phyloP scores from a whole-genome alignment of 2,329 filamentous ascomycete species.

The Scedosporium dehoogii region DNA sequence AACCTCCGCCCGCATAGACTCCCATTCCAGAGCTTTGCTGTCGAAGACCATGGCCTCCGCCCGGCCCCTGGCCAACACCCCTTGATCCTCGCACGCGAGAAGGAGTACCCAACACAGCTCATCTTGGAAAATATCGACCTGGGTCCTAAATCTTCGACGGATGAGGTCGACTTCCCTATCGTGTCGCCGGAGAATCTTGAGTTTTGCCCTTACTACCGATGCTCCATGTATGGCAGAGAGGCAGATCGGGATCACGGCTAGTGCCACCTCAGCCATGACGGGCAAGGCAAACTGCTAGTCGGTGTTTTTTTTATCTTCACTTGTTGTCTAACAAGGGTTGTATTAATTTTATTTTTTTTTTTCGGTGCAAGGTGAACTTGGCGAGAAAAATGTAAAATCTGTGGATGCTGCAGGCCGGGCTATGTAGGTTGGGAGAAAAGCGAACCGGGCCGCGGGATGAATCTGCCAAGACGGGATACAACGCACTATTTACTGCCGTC shows the following conservation, averaged over 20 bases:
- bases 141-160: background rate
- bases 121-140: background rate
- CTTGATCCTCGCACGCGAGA: background rate
- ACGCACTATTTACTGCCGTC: too few species aligned
- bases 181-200: background rate
- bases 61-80: background rate
- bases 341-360: too few species aligned
- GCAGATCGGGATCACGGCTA: background rate
- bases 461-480: too few species aligned
- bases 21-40: background rate
- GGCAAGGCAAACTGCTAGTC: too few species aligned
- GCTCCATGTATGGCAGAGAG: background rate
- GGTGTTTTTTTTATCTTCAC: too few species aligned
- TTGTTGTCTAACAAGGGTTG: too few species aligned
- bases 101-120: background rate
- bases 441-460: too few species aligned
- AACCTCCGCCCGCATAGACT: background rate
- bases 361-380: too few species aligned
- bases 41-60: background rate
- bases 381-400: too few species aligned
- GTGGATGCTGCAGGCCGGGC: too few species aligned
- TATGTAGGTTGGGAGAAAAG: too few species aligned
- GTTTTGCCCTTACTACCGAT: background rate
- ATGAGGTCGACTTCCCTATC: background rate
- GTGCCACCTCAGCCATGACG: background rate